A percentile compares a stretch with the other conserved stretches of the same genome.
phyloP scores from a whole-genome alignment of 1,284 basidiomycete species.

The Apiotrichum porosum region DNA sequence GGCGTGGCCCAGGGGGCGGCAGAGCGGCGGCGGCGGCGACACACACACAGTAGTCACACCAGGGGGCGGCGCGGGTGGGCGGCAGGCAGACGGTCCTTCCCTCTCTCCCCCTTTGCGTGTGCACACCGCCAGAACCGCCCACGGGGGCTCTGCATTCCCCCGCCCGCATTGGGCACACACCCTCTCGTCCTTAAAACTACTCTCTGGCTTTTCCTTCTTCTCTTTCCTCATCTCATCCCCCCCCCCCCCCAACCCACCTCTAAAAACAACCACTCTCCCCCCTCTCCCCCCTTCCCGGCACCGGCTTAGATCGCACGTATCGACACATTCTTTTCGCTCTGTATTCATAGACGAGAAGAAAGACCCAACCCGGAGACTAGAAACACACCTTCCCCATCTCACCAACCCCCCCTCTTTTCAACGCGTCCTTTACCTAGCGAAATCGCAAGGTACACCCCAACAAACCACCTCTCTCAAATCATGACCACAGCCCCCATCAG shows the following conservation, averaged over 20 bases:
- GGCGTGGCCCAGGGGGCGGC: no score
- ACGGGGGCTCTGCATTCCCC: no score
- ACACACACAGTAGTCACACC: no score
- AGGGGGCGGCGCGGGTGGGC: no score
- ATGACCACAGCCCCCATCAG: constrained; percentile 36
- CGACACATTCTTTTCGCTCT: constrained; percentile 21
- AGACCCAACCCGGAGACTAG: background rate
- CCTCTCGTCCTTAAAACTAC: background rate
- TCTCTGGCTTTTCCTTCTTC: background rate
- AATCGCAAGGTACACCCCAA: constrained; percentile 7
- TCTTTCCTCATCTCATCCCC: constrained; percentile 3
- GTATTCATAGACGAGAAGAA: constrained; percentile 21
- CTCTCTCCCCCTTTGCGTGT: no score
- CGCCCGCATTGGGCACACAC: background rate
- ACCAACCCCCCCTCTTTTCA: background rate
- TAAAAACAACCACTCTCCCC: background rate
- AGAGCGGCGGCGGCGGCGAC: no score
- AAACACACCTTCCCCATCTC: background rate
- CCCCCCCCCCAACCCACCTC: constrained; percentile 1
- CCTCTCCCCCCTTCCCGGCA: background rate
- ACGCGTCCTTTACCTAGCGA: constrained; percentile 2
- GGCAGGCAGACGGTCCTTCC: no score
- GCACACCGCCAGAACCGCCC: no score
- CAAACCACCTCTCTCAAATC: constrained; percentile 22
- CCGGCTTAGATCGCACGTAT: background rate